Base-by-base conservation (phyloP, 1,284 basidiomycete genomes). In the Mycosarcoma maydis region DNA sequence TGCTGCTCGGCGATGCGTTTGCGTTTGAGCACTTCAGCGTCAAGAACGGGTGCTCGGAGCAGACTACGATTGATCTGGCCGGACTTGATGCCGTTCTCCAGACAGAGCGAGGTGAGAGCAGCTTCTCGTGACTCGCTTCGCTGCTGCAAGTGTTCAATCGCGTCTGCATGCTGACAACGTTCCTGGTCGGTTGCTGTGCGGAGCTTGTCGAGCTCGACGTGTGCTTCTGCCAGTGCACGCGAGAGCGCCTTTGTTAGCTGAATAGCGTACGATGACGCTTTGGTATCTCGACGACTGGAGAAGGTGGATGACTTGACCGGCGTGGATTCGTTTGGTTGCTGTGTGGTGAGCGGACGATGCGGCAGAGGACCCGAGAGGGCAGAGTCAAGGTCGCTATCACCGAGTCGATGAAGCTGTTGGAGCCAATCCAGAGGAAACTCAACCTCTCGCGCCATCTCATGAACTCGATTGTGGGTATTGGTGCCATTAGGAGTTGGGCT, bases 41-140 rank as follows among this genome's bases (percentile, higher is more conserved):
- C 69, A 16, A 72, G 59, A 3, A 68, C 50, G 34, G 69, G 69
- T 1, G 72, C 72, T 19, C 72, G 48, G 16, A 73, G 37, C 1
- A 73, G 49, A 30, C 62, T 62, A 20, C 72, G 67, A n/a, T 61
- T 45, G 41, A 73, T 71, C 29, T 73, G 62, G 20, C 72, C 72
- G 50, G 59, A 53, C 53, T 71, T 68, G 57, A 73, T 73, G 41
- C 67, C 72, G 33, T 71, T 57, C 33, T 71, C 62, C 7, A 64
- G 64, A 33, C 72, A 73, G 24, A 73, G 67, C 4, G 29, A 37
- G 20, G 47, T 70, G 26, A 73, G 47, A 6, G 72, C 72, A 6
- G 52, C 42, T 41, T 73, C 72, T 17, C 72, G 43, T 2, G 72
- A 67, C 33, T 71, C 66, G 43, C 30, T 59, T 16, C 65, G 57